Conservation (phyloP, 805 yeast genomes). For the Ogataea paradorogensis region DNA sequence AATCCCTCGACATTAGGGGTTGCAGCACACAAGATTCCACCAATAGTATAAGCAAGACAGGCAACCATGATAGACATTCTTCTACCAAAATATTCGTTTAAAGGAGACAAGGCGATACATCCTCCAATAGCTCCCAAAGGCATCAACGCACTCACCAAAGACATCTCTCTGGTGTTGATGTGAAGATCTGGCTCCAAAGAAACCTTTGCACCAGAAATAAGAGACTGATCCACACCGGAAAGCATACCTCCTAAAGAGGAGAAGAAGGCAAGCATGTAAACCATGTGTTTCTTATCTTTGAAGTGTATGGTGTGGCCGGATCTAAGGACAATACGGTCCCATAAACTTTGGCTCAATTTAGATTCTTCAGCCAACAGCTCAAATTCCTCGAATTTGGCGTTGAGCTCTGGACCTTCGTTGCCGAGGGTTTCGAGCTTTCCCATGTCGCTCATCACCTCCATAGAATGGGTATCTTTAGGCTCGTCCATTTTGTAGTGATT, state of each 20-base stretch:
- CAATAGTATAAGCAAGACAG: slow-evolving; percentile 58
- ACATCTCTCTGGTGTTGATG: slow-evolving; percentile 42
- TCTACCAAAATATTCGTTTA: slow-evolving; percentile 55
- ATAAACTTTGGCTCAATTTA: slow-evolving; percentile 32
- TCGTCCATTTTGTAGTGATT: slow-evolving; percentile 2
- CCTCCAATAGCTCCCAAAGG: slow-evolving; percentile 72
- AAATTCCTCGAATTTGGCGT: slow-evolving; percentile 34
- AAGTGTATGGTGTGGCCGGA: slow-evolving; percentile 37
- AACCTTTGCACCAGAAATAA: slow-evolving; percentile 60
- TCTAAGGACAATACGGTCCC: slow-evolving; percentile 40
- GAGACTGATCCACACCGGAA: slow-evolving; percentile 66
- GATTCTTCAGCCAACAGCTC: slow-evolving; percentile 34
- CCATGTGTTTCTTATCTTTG: slow-evolving; percentile 45
- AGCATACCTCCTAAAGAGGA: slow-evolving; percentile 64
- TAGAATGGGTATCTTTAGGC: slow-evolving; percentile 8
- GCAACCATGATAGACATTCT: slow-evolving; percentile 52
- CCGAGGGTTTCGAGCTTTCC: slow-evolving; percentile 30
- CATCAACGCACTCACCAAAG: slow-evolving; percentile 57
- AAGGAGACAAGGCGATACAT: slow-evolving; percentile 56
- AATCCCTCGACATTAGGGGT: slow-evolving; percentile 44
- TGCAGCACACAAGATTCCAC: slow-evolving; percentile 59
- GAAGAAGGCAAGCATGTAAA: slow-evolving; percentile 48
- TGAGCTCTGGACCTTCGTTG: slow-evolving; percentile 34
- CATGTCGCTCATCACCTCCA: slow-evolving; percentile 26
- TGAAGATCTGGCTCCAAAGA: slow-evolving; percentile 44